Base-by-base conservation (phyloP, 257 asterid species). In the Capsicum chinense region DNA sequence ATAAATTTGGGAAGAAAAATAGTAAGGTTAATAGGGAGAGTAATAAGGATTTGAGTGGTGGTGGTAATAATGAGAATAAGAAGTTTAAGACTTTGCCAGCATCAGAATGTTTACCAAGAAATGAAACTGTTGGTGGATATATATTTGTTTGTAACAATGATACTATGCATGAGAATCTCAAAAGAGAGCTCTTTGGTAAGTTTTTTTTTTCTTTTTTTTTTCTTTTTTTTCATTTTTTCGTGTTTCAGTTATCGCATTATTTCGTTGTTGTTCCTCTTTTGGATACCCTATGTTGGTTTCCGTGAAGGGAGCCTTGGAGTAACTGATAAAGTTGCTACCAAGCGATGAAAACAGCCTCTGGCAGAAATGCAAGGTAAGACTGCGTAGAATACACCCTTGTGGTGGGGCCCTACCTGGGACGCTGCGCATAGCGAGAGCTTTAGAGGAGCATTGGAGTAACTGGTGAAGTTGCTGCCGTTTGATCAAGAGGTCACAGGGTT, bases 131-230 rank as follows among this genome's bases (percentile, higher is more conserved):
- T 35, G 99, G 99, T 15, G 99, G 99, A 2, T 97, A 97, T 86
- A 97, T 97, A 33, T 97, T 97, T 80, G 99, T 97, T 6, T 97
- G 99, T 91, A 97, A 97, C 87, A 97, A 97, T 83, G 99, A 97
- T 88, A 97, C 99, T 60, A 97, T 97, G 99, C 92, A 94, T 10
- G 99, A 97, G 85, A 95, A 97, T 89, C 97, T 97, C 89, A 91
- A 93, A 88, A 93, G 99, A 83, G 89, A 97, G 85, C 96, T 97
- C 52, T 97, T 97, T 85, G 99, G 99, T 97, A 85, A 56, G 92
- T 79, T 16, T 78, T 78, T 47, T 78, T 37, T 13, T 7, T 26
- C 26, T 54, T 70, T 42, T 79, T 16, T 78, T 78, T 47, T 78
- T 37, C n/a, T n/a, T 14, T 7, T 26, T 15, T 54, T 70, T 42